Evolutionary conservation across 192 early-diverging fungal species (phyloP).

Genomic region (Backusella australiensis): DNA sequence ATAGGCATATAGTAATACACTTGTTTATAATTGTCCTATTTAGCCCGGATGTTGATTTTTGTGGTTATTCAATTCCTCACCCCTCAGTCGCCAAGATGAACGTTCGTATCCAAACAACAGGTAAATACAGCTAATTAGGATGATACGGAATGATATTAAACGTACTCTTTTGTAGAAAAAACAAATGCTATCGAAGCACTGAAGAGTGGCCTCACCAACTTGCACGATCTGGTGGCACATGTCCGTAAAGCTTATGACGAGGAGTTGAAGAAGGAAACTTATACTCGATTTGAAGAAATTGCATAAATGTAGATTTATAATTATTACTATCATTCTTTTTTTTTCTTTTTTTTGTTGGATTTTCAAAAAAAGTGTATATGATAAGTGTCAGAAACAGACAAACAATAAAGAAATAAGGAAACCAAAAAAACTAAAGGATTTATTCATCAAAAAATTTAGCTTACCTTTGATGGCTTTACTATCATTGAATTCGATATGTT

Average conservation of each 20-base stretch:
- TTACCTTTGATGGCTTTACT: no score
- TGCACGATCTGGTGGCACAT: constrained; percentile 69
- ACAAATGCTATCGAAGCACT: constrained; percentile 85
- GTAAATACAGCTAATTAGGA: constrained; percentile 31
- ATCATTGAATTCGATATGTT: no score
- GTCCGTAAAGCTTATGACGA: constrained; percentile 61
- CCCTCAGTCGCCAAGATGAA: constrained; percentile 92
- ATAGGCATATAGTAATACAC: not conserved
- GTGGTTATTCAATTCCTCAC: constrained; percentile 96
- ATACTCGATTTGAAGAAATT: constrained; percentile 35
- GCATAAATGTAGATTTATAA: constrained; percentile 4
- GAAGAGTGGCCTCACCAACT: constrained; percentile 83
- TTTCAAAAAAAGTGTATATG: not conserved
- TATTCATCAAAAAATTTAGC: no score
- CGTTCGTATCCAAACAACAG: constrained; percentile 90
- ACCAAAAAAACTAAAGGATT: not conserved
- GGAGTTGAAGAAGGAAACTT: constrained; percentile 58
- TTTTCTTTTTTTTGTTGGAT: not conserved
- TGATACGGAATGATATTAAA: not conserved
- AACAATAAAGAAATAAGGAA: not conserved
- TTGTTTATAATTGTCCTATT: constrained; percentile 6
- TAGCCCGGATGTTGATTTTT: constrained; percentile 85
- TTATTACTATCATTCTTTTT: not conserved
- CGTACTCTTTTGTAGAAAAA: constrained; percentile 38
- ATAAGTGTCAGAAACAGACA: not conserved